Evolutionary conservation across 805 yeast genomes (phyloP), one percentile per base, ranked within the genome.

Genomic region (Yarrowia divulgata): DNA sequence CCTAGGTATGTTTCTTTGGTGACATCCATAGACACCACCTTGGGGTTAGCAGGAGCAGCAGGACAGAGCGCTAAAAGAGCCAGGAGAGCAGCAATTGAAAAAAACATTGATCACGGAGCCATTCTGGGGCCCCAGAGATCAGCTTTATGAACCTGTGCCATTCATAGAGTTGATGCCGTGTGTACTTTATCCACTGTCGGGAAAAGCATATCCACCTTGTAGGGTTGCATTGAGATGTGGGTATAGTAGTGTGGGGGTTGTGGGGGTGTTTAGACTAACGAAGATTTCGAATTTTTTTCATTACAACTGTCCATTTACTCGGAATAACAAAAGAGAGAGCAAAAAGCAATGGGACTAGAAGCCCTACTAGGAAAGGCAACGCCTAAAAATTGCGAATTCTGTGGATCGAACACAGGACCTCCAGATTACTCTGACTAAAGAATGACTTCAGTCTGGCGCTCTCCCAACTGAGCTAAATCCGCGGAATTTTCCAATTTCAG

Each of bases 331-430:
- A 42, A 43, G 14, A 13, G 4, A 23, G 4, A 23, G 29, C 4
- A 23, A 23, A 23, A 4, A 23, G 29, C 29, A 2, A 23, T 23
- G 4, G 4, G 4, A 23, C 3, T 23, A 23, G n/a, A n/a, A 23
- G 29, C 4, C 29, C 29, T 23, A 23, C 29, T 23, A 2, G 29
- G 4, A 23, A 23, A 23, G 4, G 3, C 29, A 23, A 2, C 29
- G 2, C 4, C 29, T 2, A 23, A 23, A 23, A 23, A 23, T 23
- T 77, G 79, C 79, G 79, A 76, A 68, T 73, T 75, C 78, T 87
- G 90, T 86, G 90, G 90, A 86, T 87, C 88, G 90, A 87, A 87
- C 90, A 86, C 90, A 86, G 88, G 90, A 87, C 90, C 90, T 87
- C 84, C 89, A 87, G 89, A 86, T 86, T 69, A 42, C 63, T 60